Evolutionary conservation across 2,329 filamentous ascomycete genomes (phyloP).

Genomic region (Xylariaceae sp.): DNA sequence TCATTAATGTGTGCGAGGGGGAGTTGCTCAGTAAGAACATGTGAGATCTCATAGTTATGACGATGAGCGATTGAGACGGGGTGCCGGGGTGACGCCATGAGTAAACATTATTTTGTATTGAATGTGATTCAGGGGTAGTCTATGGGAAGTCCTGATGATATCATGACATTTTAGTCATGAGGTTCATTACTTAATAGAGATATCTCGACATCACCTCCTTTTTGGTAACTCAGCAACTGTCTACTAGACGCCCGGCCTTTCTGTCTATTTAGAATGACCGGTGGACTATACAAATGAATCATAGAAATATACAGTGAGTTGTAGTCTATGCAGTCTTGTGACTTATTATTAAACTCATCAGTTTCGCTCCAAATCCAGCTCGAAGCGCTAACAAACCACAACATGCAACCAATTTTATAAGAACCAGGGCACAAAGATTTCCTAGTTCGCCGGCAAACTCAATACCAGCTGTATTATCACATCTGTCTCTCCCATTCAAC

Average conservation of each 20-base stretch:
- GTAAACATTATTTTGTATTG: too few relatives aligned
- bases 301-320: too few relatives aligned
- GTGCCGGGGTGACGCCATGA: neutral
- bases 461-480: neutral
- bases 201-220: neutral
- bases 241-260: too few relatives aligned
- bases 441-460: too few relatives aligned
- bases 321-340: too few relatives aligned
- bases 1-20: slow-evolving; percentile 4
- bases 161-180: neutral
- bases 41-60: neutral
- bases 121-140: too few relatives aligned
- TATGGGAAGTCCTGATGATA: neutral
- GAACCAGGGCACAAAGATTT: too few relatives aligned
- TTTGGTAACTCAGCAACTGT: neutral
- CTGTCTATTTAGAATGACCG: too few relatives aligned
- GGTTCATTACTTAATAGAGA: neutral
- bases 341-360: too few relatives aligned
- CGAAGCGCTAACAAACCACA: neutral
- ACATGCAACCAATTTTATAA: neutral
- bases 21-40: neutral
- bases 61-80: neutral
- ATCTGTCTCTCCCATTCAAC: slow-evolving; percentile 31
- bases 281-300: too few relatives aligned
- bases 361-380: too few relatives aligned